Base-by-base conservation (phyloP, 345 rosid species). In the Nephelium lappaceum region DNA sequence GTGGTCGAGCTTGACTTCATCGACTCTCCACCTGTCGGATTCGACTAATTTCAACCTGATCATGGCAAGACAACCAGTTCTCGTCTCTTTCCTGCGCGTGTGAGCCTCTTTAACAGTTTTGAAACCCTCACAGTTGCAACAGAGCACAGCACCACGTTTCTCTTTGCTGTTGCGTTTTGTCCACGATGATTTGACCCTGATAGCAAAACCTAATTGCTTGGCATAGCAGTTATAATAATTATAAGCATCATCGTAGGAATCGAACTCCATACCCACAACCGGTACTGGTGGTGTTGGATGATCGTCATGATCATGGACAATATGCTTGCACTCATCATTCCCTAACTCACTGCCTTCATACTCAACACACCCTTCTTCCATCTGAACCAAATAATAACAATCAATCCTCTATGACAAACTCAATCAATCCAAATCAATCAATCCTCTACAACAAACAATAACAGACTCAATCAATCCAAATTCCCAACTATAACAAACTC, bases 81-180 rank as follows among this genome's bases (percentile, higher is more conserved):
- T 79, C 8, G 98, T 95, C 84, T 95, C 98, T 83, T 86, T 90
- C 43, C 98, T 78, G 7, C 91, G 89, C 16, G 82, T 86, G 60
- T 89, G 85, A 2, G 90, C 93, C 73, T 93, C 98, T 82, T 90
- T 95, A 62, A 86, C 81, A 68, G 88, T 83, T 81, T 95, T 95
- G 84, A 95, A 95, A 74, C 99, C 99, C 84, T 90, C 92, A 24
- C 98, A 89, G 79, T 90, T 95, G 83, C 99, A 95, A 77, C 99
- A 91, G 71, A 95, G 90, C 15, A 91, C 94, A 6, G 99, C 98
- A 9, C 99, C 93, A 18, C 93, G 93, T 79, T 91, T 91, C 89
- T 93, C 98, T 83, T 94, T 90, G 83, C 98, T 95, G 78, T 95
- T 95, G 42, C 97, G 87, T 81, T 92, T 93, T 3, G 92, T 90